Base-by-base conservation (phyloP, 2,329 filamentous ascomycete species). In the Beauveria pseudobassiana region DNA sequence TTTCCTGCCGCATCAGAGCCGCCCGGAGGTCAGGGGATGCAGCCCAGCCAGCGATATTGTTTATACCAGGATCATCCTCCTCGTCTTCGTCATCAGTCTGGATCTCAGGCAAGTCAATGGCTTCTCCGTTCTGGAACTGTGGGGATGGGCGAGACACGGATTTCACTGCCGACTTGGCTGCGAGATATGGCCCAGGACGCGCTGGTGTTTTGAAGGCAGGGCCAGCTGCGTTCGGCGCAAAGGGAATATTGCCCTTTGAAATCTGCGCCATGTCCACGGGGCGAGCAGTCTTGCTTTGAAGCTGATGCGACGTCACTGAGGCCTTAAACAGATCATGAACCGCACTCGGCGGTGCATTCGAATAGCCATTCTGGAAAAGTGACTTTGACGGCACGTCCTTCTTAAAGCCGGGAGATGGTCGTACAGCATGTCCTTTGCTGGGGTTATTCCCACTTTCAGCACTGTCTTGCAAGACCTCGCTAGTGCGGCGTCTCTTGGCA, bases 81-180 rank as follows among this genome's bases (percentile, higher is more conserved):
- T 93, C 89, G 63, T 96, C 91, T 69, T 96, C 93, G 34, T 91
- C 92, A 71, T 99, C 96, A 1, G 95, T 98, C 65, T 92, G 87
- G 67, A 99, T 98, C 67, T 99, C 95, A 0, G 95, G 93, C 3
- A 99, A 84, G 67, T 95, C 89, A 69, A 99, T 97, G 57, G 84
- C 85, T 63, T 99, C 95, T 64, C 93, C 91, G 67, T 91, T 93
- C 64, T 88, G 89, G 76, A 96, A 96, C 58, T 90, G 86, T 1
- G 92, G 92, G 1, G 92, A 96, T 34, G 89, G 88, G 66, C 85
- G 82, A 20, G 82, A 75, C 2, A 75, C 78, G n/a, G 82, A 80
- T 68, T 89, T 90, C 63, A 79, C 79, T 3, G 77, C 78, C 1
- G 86, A 84, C 69, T 87, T 87, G 51, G 74, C 74, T 45, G 71